Evolutionary conservation across 2,329 filamentous ascomycete genomes (phyloP), one percentile per base, ranked within the genome.

Genomic region (Colletotrichum chlorophyti): DNA sequence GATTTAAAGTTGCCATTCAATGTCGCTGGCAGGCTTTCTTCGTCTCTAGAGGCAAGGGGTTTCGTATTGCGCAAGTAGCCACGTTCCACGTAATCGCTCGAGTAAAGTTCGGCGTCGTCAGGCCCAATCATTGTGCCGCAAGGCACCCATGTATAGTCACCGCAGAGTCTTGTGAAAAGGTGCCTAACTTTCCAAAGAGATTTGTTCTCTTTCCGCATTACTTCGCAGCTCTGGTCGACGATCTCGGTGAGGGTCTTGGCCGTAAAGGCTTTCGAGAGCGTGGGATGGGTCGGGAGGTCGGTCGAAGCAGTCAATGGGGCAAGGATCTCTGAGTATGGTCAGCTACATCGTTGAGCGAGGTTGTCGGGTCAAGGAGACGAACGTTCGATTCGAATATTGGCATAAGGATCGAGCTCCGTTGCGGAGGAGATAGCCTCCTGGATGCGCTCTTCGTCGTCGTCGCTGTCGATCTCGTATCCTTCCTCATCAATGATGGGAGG

Each of bases 131-230:
- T 82, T 63, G 79, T 75, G 42, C 80, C 79, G 66, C 85, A 87
- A 7, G 85, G 85, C 40, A 83, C 80, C 86, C 86, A 89, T 12
- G 84, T 86, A 62, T 87, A 84, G 70, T 96, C 91, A 27, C 91
- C 91, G 45, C 89, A 86, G 8, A 95, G 80, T 63, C 85, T 84
- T 27, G 88, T 90, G 64, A 91, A 81, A 47, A 95, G 75, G 64
- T 89, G 85, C 69, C 91, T 91, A 42, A 91, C 87, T 65, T 85
- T 86, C 84, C 88, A 91, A 10, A 94, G 76, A 5, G 87, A 86
- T 23, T 79, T 78, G 62, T 90, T 90, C 69, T 95, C 91, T 68
- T 89, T 89, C 55, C 91, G 86, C 78, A 91, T 85, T 65, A 91
- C 88, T 54, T 84, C 81, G 63, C 85, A 83, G 52, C 86, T 88